Percentiles rank a stretch among this genome's conserved stretches.
phyloP scores from a whole-genome alignment of 2,329 filamentous ascomycete species.

The Albophoma yamanashiensis region DNA sequence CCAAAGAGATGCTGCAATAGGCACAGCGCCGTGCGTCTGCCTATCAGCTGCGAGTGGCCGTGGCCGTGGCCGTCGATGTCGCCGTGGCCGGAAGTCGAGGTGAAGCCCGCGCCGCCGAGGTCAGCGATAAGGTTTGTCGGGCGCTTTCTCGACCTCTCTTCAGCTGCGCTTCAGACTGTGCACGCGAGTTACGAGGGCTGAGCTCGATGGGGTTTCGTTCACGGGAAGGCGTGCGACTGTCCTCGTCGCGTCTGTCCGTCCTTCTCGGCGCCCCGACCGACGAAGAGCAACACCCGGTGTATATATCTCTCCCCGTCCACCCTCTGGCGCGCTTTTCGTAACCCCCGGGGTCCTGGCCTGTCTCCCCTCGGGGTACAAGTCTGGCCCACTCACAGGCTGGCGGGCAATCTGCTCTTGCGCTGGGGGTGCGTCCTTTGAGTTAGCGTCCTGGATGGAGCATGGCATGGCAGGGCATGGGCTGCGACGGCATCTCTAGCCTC shows the following conservation, averaged over 20 bases:
- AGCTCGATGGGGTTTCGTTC: background rate
- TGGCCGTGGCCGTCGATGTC: background rate
- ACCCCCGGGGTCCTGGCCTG: background rate
- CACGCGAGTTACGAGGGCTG: background rate
- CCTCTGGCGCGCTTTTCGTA: conserved; percentile 1
- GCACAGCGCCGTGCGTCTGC: background rate
- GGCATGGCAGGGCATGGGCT: background rate
- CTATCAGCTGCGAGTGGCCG: background rate
- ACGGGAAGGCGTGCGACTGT: background rate
- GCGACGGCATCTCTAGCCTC: background rate
- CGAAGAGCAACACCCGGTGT: conserved; percentile 5
- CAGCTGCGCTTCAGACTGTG: background rate
- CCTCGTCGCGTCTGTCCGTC: background rate
- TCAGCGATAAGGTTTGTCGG: background rate
- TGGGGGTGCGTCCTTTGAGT: background rate
- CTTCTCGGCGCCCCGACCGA: conserved; percentile 2
- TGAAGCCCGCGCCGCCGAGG: background rate
- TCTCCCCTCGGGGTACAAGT: background rate
- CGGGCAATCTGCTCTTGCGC: background rate
- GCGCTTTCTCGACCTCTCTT: background rate
- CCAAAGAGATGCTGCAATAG: background rate
- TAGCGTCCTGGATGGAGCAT: background rate
- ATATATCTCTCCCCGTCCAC: conserved; percentile 6
- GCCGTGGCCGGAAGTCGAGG: background rate
- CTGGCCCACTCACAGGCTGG: background rate